phyloP scores from a whole-genome alignment of 2,329 filamentous ascomycete genomes.

The Talaromyces sp. region DNA sequence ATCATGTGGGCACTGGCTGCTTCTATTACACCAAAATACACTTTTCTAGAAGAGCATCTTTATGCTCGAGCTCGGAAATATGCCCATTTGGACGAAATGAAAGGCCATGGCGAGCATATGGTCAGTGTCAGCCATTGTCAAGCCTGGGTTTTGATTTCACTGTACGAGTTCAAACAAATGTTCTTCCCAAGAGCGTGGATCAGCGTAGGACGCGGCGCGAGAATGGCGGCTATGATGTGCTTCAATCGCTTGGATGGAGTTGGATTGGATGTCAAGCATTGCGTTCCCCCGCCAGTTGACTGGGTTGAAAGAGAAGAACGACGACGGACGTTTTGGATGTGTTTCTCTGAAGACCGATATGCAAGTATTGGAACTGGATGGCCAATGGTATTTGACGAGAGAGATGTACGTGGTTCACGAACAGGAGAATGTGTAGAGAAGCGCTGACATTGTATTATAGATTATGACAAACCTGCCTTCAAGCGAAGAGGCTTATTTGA shows the following conservation, averaged over 20 bases:
- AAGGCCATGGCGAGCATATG: constrained; percentile 84
- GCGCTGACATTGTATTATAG: constrained; percentile 33
- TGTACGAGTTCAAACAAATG: constrained; percentile 96
- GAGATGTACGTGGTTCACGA: constrained; percentile 55
- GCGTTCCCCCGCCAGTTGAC: constrained; percentile 77
- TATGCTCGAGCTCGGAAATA: constrained; percentile 89
- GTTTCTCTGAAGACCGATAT: constrained; percentile 86
- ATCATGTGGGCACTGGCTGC: constrained; percentile 96
- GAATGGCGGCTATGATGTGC: constrained; percentile 87
- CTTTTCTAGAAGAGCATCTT: constrained; percentile 76
- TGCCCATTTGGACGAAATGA: constrained; percentile 82
- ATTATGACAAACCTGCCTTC: constrained; percentile 81
- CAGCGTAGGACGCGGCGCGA: constrained; percentile 76
- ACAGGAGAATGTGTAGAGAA: no score
- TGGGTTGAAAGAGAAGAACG: constrained; percentile 94
- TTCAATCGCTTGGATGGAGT: constrained; percentile 79
- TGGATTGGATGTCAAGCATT: constrained; percentile 89
- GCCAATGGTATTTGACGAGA: constrained; percentile 92
- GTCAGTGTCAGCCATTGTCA: constrained; percentile 85
- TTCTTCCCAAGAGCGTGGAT: constrained; percentile 95
- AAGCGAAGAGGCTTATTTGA: constrained; percentile 79
- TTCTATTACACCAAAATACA: constrained; percentile 76
- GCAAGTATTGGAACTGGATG: constrained; percentile 95
- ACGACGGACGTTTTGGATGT: constrained; percentile 90
- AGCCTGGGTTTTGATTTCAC: constrained; percentile 72